Conservation (phyloP, 2,329 filamentous ascomycete genomes). For the Alternaria ethzedia region DNA sequence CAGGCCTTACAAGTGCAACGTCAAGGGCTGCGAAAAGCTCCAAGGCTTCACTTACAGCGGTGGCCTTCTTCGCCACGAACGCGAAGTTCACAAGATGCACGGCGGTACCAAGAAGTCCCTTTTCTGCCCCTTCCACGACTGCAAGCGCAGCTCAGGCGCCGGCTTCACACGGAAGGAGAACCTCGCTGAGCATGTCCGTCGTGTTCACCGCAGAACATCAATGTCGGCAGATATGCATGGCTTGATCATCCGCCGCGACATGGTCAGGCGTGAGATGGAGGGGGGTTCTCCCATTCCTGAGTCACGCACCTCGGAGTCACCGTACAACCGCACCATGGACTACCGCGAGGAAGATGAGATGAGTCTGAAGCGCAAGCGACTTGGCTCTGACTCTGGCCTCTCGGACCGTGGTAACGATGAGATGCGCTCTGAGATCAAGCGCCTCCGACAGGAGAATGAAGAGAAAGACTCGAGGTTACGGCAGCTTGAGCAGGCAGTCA, state of each 20-base stretch:
- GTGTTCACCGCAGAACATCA: constrained; percentile 69
- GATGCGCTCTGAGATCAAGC: constrained; percentile 49
- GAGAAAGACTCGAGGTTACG: constrained; percentile 49
- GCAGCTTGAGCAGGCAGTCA: constrained; percentile 46
- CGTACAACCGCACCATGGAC: constrained; percentile 31
- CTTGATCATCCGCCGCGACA: constrained; percentile 38
- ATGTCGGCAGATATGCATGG: constrained; percentile 45
- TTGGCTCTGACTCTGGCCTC: constrained; percentile 33
- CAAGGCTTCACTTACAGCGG: constrained; percentile 95
- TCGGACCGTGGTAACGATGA: constrained; percentile 38
- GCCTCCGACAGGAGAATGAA: constrained; percentile 50
- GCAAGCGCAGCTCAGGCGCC: constrained; percentile 86
- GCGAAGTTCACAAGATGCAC: constrained; percentile 91
- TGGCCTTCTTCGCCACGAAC: constrained; percentile 85
- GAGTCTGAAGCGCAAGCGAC: constrained; percentile 42
- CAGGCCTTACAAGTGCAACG: constrained; percentile 84
- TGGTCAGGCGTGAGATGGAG: constrained; percentile 23
- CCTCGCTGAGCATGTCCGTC: constrained; percentile 87
- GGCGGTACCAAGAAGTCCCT: constrained; percentile 86
- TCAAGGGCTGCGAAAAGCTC: constrained; percentile 85
- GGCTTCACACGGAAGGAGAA: constrained; percentile 95
- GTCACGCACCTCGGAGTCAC: constrained; percentile 32
- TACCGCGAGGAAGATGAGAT: constrained; percentile 34
- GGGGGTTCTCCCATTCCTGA: constrained; percentile 28
- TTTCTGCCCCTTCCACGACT: constrained; percentile 84